These are phyloP conservation scores for Lactarius sanguifluus DNA, from an alignment of 768 basidiomycete species.

Conservation along the genomic window DNA sequence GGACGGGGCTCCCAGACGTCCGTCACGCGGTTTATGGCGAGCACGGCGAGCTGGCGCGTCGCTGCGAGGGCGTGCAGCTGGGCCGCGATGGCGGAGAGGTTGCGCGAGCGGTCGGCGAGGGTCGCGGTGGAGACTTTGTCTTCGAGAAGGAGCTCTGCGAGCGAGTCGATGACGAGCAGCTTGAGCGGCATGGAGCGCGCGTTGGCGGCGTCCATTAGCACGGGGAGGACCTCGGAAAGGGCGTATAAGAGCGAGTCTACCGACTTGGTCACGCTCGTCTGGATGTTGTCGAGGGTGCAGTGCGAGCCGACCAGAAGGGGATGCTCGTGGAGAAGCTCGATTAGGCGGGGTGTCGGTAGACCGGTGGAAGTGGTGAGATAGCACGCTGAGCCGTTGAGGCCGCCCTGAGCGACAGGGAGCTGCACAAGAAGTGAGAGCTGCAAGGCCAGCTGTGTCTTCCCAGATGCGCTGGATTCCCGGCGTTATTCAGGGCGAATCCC, in stretches of 20 bases:
- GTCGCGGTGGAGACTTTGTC: constrained; percentile 57
- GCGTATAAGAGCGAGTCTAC: constrained; percentile 55
- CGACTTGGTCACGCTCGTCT: constrained; percentile 58
- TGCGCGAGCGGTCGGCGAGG: constrained; percentile 70
- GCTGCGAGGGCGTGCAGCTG: constrained; percentile 71
- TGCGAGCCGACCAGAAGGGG: constrained; percentile 44
- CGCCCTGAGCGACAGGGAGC: constrained; percentile 55
- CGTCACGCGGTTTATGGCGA: constrained; percentile 88
- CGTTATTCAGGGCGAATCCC: constrained; percentile 4
- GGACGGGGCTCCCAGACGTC: constrained; percentile 58
- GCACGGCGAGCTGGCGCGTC: constrained; percentile 62
- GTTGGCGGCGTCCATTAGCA: constrained; percentile 44
- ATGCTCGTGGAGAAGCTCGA: constrained; percentile 60
- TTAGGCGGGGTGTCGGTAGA: constrained; percentile 65
- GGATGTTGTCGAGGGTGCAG: constrained; percentile 56
- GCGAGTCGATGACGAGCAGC: constrained; percentile 82
- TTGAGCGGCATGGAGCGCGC: constrained; percentile 57
- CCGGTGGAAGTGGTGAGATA: constrained; percentile 74
- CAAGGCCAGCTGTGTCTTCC: constrained; percentile 91
- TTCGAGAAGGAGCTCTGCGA: constrained; percentile 82
- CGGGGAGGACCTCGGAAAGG: constrained; percentile 54
- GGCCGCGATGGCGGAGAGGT: constrained; percentile 63
- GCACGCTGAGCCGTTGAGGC: constrained; percentile 65
- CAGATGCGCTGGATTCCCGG: constrained; percentile 65
- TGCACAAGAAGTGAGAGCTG: constrained; percentile 82